A percentile compares a stretch with the other conserved stretches of the same genome.
Conservation (phyloP, 306 rosid species). For the Hippophae tibetana region DNA sequence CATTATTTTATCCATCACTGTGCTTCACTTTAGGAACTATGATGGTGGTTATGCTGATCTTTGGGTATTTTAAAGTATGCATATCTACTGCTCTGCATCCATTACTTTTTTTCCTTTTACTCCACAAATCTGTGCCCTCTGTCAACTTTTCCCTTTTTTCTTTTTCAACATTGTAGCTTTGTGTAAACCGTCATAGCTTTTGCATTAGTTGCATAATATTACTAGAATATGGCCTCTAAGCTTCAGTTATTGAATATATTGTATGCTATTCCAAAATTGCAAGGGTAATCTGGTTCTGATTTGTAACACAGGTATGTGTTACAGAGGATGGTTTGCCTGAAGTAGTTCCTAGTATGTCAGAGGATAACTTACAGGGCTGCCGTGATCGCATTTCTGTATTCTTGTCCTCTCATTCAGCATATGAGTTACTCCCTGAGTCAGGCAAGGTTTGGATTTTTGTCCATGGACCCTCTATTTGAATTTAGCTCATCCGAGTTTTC, state of each 20-base stretch:
- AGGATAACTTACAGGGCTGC: conserved; percentile 67
- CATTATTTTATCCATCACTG: background rate
- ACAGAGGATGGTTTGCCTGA: conserved; percentile 52
- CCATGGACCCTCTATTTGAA: conserved; percentile 11
- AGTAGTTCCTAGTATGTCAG: conserved; percentile 62
- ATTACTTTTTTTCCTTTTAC: background rate
- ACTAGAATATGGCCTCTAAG: too few relatives aligned
- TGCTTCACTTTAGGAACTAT: conserved; percentile 5
- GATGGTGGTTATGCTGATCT: background rate
- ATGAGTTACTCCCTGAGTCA: conserved; percentile 96
- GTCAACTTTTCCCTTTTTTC: background rate
- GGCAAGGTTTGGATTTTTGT: conserved; percentile 89
- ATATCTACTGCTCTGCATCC: background rate
- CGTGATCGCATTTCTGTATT: conserved; percentile 67
- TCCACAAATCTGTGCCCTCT: background rate
- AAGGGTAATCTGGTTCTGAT: conserved; percentile 14
- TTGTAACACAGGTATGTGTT: conserved; percentile 51
- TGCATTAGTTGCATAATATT: too few relatives aligned
- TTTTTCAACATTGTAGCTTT: background rate
- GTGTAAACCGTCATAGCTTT: too few relatives aligned
- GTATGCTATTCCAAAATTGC: background rate
- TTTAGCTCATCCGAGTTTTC: too few relatives aligned
- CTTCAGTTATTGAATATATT: too few relatives aligned
- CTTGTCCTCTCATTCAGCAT: conserved; percentile 63
- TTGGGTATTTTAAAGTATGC: conserved; percentile 6